Evolutionary conservation across 2,329 filamentous ascomycete species (phyloP).

Genomic region (Aspergillus caelatus): DNA sequence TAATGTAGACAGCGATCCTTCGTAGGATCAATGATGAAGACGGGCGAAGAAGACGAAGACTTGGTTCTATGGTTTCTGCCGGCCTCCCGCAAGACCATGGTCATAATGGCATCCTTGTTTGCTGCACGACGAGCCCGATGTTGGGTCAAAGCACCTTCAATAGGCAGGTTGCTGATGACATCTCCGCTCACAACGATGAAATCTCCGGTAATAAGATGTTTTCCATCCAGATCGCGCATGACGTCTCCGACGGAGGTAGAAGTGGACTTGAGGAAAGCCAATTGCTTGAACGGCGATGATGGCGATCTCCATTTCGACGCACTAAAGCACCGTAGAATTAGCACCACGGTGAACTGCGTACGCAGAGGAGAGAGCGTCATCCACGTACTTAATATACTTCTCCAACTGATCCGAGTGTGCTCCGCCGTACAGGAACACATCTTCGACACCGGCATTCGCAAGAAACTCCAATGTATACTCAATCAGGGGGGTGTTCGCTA

Average conservation of each 20-base stretch:
- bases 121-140: conserved; percentile 79
- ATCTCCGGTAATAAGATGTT: conserved; percentile 82
- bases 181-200: conserved; percentile 94
- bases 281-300: conserved; percentile 76
- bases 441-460: conserved; percentile 90
- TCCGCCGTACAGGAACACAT: conserved; percentile 90
- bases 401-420: conserved; percentile 86
- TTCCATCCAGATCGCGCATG: conserved; percentile 87
- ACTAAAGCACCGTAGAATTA: conserved; percentile 32
- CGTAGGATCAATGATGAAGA: conserved; percentile 82
- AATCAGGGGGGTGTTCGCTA: conserved; percentile 92
- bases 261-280: conserved; percentile 85
- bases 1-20: conserved; percentile 88
- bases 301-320: conserved; percentile 73
- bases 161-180: conserved; percentile 82
- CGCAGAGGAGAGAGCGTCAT: not conserved
- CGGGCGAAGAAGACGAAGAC: conserved; percentile 71
- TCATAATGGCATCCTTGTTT: conserved; percentile 97
- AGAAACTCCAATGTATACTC: conserved; percentile 98
- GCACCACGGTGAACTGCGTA: not conserved
- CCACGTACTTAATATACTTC: conserved; percentile 70
- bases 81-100: conserved; percentile 81
- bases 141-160: conserved; percentile 75
- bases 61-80: conserved; percentile 77
- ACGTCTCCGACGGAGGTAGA: conserved; percentile 90